A percentile compares a stretch with the other conserved stretches of the same genome.
Evolutionary conservation across 345 rosid species (phyloP).

Genomic region (Gossypium rotundifolium): DNA sequence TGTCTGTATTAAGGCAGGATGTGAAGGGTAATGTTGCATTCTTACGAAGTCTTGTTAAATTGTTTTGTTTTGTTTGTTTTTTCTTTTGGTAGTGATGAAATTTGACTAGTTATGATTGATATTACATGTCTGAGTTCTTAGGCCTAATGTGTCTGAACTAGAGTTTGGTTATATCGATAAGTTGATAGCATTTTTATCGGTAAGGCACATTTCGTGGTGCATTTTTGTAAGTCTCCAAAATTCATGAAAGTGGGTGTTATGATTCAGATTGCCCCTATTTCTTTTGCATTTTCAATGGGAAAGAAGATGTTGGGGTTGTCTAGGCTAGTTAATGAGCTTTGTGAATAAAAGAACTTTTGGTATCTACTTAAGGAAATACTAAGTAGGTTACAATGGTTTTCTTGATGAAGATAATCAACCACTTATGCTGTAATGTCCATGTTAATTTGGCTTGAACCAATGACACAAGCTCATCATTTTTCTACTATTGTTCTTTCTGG

Average conservation of each 20-base stretch:
- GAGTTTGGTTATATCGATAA: background rate
- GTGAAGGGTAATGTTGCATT: constrained; percentile 63
- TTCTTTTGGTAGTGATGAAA: background rate
- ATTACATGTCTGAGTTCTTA: background rate
- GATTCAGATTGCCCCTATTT: background rate
- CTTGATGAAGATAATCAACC: background rate
- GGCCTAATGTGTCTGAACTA: background rate
- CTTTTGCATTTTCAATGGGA: background rate
- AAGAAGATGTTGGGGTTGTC: background rate
- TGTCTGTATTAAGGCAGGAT: constrained; percentile 94
- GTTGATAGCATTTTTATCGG: background rate
- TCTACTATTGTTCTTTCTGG: background rate
- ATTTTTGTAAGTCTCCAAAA: background rate
- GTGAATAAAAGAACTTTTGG: background rate
- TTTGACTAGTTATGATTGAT: background rate
- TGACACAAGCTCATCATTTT: background rate
- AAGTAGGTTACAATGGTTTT: background rate
- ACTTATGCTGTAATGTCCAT: background rate
- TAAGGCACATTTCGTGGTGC: background rate
- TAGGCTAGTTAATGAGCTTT: background rate
- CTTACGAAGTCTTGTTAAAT: background rate
- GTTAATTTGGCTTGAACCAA: background rate
- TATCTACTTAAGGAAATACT: background rate
- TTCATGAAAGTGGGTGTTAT: background rate
- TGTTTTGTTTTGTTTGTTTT: background rate